Base-by-base conservation (phyloP, 352 stramenopile genomes). In the Lagenidium sp. region DNA sequence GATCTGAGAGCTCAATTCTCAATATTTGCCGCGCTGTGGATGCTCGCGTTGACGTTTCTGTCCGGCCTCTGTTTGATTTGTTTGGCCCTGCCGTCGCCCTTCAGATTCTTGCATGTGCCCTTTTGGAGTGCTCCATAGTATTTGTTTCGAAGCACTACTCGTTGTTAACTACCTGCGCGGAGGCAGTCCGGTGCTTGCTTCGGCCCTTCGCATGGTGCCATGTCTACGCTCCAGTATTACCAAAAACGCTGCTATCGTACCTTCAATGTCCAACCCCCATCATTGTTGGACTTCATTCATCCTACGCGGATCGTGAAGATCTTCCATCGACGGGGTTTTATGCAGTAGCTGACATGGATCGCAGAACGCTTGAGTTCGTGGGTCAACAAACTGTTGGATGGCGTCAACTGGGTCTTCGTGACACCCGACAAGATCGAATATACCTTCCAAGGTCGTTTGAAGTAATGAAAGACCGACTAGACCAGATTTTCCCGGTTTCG, bases 261-360 rank as follows among this genome's bases (percentile, higher is more conserved):
- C 65, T 96, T 23, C 80, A 96, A 48, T 94, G 82, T 19, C 85
- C 85, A n/a, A 94, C 83, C 30, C 83, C 83, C 8, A 94, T 95
- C 54, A 62, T 96, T 24, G 79, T 94, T 2, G 85, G 85, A 19
- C 56, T 95, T 1, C 82, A 96, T 46, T 85, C 71, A 19, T 59
- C 62, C 16, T 87, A 79, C 50, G 75, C 72, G 2, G 41, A 68
- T 10, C 68, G 77, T 18, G 63, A 53, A 3, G 70, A 85, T 31
- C 44, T 92, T 3, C 76, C 80, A 7, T 74, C 68, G 4, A 65
- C 68, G 13, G 73, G 76, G 3, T 82, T 86, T n/a, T 84, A 79
- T 49, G 50, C 82, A 4, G 70, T 90, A 8, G 80, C 72, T 12
- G 77, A 92, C 41, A 57, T 84, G 34, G 77, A 92, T 51, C 72